Base-by-base conservation (phyloP, 352 stramenopile species). In the Phytophthora palmivora region DNA sequence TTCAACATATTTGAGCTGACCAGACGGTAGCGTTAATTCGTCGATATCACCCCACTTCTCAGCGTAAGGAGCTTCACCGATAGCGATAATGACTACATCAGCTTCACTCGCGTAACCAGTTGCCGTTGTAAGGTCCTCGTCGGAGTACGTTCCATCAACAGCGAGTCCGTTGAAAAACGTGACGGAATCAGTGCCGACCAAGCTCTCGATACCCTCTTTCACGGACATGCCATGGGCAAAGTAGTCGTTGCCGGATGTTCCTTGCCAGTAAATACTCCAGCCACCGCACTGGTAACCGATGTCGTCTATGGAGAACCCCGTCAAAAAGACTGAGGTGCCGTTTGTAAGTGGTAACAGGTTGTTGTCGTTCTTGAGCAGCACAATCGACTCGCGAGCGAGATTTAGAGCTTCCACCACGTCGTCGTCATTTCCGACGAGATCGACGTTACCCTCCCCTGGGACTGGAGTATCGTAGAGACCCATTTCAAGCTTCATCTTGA, bases 231-330 rank as follows among this genome's bases (percentile, higher is more conserved):
- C 72, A 30, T 80, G 55, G 9, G 62, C 26, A 30, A 81, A 83
- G 26, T 79, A 72, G 22, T 95, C 84, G 49, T 84, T 86, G 6
- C 82, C 78, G 2, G 80, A 82, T 12, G 75, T 74, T 15, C 86
- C 89, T 67, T 96, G 89, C 89, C 89, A 96, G 46, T 88, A 77
- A 32, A 92, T 73, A 0, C 83, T 85, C 89, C 89, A 96, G 1
- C 83, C 83, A 37, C 83, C 83, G 22, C 81, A 91, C 12, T 88
- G 63, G 22, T 78, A 75, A 4, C 84, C 84, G 6, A 89, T 76
- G 24, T 88, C 66, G 47, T 92, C 74, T 0, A 70, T 50, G 6
- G 74, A 76, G 9, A 73, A 82, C 0, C 83, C 81, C 6, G 83
- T 91, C 34, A 92, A 37, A 43, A 92, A 92, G 2, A 92, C 61